Percentiles rank a stretch among this genome's conserved stretches.
Evolutionary conservation across 1,284 basidiomycete species (phyloP).

Genomic region (Polyporus tsugae): DNA sequence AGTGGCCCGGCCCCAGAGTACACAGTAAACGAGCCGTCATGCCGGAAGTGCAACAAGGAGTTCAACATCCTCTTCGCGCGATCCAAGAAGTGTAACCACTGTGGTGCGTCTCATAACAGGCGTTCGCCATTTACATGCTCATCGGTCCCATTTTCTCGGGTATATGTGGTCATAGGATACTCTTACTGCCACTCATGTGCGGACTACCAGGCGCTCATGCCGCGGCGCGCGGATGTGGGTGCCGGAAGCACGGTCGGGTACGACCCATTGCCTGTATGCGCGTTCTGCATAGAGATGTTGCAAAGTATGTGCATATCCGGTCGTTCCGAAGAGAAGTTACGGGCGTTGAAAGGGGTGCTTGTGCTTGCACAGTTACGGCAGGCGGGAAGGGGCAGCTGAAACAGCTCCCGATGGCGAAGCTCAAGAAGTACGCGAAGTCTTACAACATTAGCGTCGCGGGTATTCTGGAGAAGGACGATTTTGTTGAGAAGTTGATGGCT

Average conservation of each 20-base stretch:
- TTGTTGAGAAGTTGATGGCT: conserved; percentile 67
- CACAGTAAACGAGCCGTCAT: conserved; percentile 52
- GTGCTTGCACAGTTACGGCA: conserved; percentile 64
- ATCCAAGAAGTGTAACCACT: conserved; percentile 75
- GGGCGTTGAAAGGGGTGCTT: conserved; percentile 19
- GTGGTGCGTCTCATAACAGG: conserved; percentile 57
- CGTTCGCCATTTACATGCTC: not conserved
- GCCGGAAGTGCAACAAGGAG: conserved; percentile 79
- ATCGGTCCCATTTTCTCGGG: conserved; percentile 12
- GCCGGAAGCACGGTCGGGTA: conserved; percentile 59
- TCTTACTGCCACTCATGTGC: conserved; percentile 75
- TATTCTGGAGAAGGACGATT: conserved; percentile 78
- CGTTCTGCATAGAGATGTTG: conserved; percentile 74
- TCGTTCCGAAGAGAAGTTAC: not conserved
- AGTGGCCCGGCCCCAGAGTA: conserved; percentile 58
- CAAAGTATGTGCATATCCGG: conserved; percentile 56
- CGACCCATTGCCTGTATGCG: conserved; percentile 70
- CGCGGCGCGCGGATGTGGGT: conserved; percentile 45
- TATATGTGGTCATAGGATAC: conserved; percentile 56
- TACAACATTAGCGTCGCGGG: conserved; percentile 71
- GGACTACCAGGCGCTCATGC: conserved; percentile 80
- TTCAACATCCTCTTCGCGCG: conserved; percentile 74
- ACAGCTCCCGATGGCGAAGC: conserved; percentile 59
- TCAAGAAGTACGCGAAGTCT: conserved; percentile 72
- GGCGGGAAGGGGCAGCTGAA: conserved; percentile 63